Evolutionary conservation across 768 basidiomycete species (phyloP).

Genomic region (Kwoniella mangroviensis): DNA sequence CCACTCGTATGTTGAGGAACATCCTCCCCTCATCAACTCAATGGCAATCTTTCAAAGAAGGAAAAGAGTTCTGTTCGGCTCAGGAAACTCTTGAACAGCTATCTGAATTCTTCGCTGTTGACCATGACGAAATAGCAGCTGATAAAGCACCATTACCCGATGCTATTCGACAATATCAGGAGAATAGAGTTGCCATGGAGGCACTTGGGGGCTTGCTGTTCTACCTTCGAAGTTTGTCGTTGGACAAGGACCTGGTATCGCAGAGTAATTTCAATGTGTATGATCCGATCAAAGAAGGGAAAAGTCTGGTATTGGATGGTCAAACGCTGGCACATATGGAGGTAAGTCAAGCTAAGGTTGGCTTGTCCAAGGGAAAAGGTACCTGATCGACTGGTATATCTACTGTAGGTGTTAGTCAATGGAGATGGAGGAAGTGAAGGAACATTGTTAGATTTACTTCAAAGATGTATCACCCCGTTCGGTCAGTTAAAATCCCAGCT

Average conservation of each 20-base stretch:
- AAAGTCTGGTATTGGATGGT: slow-evolving; percentile 84
- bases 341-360: slow-evolving; percentile 63
- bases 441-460: slow-evolving; percentile 78
- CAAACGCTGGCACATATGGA: slow-evolving; percentile 95
- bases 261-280: slow-evolving; percentile 98
- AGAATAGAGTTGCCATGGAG: slow-evolving; percentile 70
- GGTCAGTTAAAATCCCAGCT: slow-evolving; percentile 63
- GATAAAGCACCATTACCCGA: slow-evolving; percentile 63
- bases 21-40: slow-evolving; percentile 79
- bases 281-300: slow-evolving; percentile 90
- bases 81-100: slow-evolving; percentile 45
- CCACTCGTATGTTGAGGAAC: slow-evolving; percentile 78
- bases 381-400: not conserved
- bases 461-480: slow-evolving; percentile 86
- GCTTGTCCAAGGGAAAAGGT: too few relatives aligned
- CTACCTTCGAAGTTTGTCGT: slow-evolving; percentile 88
- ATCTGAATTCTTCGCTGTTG: slow-evolving; percentile 43
- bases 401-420: slow-evolving; percentile 73
- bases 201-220: slow-evolving; percentile 91
- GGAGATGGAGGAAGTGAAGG: slow-evolving; percentile 93
- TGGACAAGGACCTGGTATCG: slow-evolving; percentile 90
- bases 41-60: slow-evolving; percentile 81
- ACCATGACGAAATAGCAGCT: slow-evolving; percentile 47
- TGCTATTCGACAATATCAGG: slow-evolving; percentile 74
- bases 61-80: slow-evolving; percentile 74